These are phyloP conservation scores for Tetrahymena malaccensis DNA, from an alignment of 73 alveolate genomes.

Conservation along the genomic window DNA sequence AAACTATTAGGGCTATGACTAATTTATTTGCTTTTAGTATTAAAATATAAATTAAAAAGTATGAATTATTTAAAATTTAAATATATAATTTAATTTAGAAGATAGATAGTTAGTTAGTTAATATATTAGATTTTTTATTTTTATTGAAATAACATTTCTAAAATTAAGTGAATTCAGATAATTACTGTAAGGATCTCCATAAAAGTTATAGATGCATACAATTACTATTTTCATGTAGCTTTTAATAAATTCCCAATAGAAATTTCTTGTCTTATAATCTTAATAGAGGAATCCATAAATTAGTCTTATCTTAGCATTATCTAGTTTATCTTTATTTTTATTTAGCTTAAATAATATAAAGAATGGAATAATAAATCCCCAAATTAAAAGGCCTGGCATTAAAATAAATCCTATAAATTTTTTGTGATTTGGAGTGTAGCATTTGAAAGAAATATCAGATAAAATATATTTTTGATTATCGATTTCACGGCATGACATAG, in stretches of 20 bases:
- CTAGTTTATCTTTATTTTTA: conserved; percentile 3
- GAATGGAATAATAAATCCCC: conserved; percentile 1
- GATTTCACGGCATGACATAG: conserved; percentile 7
- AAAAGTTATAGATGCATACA: background rate
- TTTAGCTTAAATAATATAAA: conserved; percentile 1
- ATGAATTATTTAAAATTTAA: too few species aligned
- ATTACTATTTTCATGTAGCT: background rate
- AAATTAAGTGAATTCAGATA: background rate
- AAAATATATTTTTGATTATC: background rate
- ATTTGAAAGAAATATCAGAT: conserved; percentile 10
- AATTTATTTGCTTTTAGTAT: background rate
- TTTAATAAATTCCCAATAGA: background rate
- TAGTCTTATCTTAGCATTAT: background rate
- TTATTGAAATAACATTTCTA: background rate
- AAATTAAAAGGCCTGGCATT: background rate
- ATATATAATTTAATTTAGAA: too few species aligned
- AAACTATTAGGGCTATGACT: background rate
- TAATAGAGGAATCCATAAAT: conserved; percentile 2
- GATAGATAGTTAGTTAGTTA: too few species aligned
- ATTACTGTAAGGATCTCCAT: background rate
- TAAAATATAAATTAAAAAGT: background rate
- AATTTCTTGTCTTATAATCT: background rate
- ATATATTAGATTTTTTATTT: too few species aligned
- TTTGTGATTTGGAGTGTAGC: background rate
- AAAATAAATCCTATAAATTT: background rate